Base-by-base conservation (phyloP, 108 stramenopile species). In the Asterionellopsis glacialis region DNA sequence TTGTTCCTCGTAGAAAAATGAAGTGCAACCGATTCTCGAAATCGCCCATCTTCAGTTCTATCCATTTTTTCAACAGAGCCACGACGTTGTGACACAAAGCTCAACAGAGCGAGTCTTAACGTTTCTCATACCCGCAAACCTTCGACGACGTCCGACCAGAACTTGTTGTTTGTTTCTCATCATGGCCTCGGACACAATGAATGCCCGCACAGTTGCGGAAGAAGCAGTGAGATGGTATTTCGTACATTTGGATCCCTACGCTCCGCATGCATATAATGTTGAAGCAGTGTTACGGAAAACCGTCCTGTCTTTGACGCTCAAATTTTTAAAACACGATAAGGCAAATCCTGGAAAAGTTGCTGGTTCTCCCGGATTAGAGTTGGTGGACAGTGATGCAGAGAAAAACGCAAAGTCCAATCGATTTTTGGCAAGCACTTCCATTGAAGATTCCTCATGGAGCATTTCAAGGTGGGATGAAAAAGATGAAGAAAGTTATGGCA, bases 151-250 rank as follows among this genome's bases (percentile, higher is more conserved):
- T 5, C 33, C 33, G 7, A 33, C 5, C 33, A 5, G 33, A 7
- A 33, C 33, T 5, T 33, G 2, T 2, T 33, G 33, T 33, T 33
- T 33, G 33, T 33, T 33, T 33, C 5, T 5, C 33, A 2, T 5
- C 33, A 33, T 33, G 33, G 33, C 5, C 2, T 33, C 33, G 5
- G 33, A 21, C 47, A 48, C 73, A 55, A 61, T 63, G 55, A 70
- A 79, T 45, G 75, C 79, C 45, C 75, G 79, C 18, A 56, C 56
- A 42, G 61, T 70, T 44, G 82, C 82, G 23, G 70, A 83, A 51
- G 69, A 81, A 3, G 72, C 70, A 7, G 73, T 76, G 4, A 69
- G 69, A 0, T 86, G 82, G 83, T 90, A 86, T 49, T 72, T 84
- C 55, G 53, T 61, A 44, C 69, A 76, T 28, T 53, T 82, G 67